These are phyloP conservation scores for Fraxinus americana DNA, from an alignment of 257 asterid genomes.

Conservation along the genomic window DNA sequence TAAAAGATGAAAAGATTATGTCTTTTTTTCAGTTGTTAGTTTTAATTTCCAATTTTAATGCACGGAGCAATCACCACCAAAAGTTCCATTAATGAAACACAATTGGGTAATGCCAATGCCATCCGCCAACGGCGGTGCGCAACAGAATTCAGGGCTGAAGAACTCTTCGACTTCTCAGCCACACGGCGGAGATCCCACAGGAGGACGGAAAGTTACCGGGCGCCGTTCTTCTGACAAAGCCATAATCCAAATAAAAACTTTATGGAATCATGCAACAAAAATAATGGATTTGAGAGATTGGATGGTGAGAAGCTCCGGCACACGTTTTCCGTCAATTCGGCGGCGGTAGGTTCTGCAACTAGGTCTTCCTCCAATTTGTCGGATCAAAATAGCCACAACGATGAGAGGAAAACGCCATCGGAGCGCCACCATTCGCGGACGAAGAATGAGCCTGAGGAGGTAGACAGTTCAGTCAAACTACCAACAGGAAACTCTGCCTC, in stretches of 20 bases:
- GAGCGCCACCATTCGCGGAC: too few species aligned
- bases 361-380: too few species aligned
- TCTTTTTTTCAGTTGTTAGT: background rate
- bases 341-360: background rate
- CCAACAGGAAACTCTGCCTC: too few species aligned
- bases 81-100: constrained; percentile 59
- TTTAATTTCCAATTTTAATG: background rate
- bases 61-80: constrained; percentile 90
- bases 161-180: constrained; percentile 78
- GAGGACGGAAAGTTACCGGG: constrained; percentile 70
- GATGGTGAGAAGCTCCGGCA: constrained; percentile 73
- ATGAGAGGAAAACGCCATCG: too few species aligned
- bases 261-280: background rate
- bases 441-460: too few species aligned
- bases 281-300: constrained; percentile 54
- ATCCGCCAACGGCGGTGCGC: constrained; percentile 28
- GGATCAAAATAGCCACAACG: too few species aligned
- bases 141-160: constrained; percentile 53
- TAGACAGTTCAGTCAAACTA: too few species aligned
- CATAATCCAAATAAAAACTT: constrained; percentile 11
- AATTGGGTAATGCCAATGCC: constrained; percentile 55
- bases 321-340: constrained; percentile 70
- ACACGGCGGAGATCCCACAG: constrained; percentile 65
- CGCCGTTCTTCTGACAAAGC: constrained; percentile 40
- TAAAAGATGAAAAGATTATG: background rate